A percentile compares a stretch with the other conserved stretches of the same genome.
phyloP scores from a whole-genome alignment of 345 rosid species.

The Citrus reticulata region DNA sequence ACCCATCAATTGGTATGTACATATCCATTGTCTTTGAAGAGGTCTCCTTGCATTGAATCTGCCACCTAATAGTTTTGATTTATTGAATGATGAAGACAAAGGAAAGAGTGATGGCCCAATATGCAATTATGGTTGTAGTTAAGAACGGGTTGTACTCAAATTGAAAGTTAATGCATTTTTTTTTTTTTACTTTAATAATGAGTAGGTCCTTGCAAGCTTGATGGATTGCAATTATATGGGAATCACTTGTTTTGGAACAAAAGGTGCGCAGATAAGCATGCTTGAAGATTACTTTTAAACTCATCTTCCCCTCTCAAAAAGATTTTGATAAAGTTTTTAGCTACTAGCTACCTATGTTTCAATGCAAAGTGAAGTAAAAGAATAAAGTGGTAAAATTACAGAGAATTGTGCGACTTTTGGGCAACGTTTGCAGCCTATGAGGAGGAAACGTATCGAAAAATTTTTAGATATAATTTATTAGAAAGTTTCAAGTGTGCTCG shows the following conservation, averaged over 20 bases:
- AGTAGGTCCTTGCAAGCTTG: not conserved
- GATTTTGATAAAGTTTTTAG: not conserved
- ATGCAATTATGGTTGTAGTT: constrained; percentile 27
- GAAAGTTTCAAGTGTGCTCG: too few relatives aligned
- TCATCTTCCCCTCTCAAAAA: not conserved
- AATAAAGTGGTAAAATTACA: not conserved
- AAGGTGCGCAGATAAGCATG: not conserved
- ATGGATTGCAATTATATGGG: not conserved
- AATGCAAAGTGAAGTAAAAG: not conserved
- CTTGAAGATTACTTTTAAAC: not conserved
- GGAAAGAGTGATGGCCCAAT: not conserved
- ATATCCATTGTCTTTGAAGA: constrained; percentile 7
- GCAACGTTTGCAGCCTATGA: not conserved
- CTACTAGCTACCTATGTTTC: not conserved
- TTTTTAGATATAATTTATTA: too few relatives aligned
- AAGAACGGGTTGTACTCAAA: constrained; percentile 23
- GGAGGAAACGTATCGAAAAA: too few relatives aligned
- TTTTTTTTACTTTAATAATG: not conserved
- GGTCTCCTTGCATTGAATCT: constrained; percentile 23
- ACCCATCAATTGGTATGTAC: not conserved
- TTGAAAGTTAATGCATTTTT: not conserved
- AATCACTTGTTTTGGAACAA: constrained; percentile 1
- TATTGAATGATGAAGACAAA: constrained; percentile 16
- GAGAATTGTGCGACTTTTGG: not conserved
- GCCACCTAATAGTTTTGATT: constrained; percentile 13